phyloP scores from a whole-genome alignment of 2,329 filamentous ascomycete genomes.

The Pseudogymnoascus sp. region DNA sequence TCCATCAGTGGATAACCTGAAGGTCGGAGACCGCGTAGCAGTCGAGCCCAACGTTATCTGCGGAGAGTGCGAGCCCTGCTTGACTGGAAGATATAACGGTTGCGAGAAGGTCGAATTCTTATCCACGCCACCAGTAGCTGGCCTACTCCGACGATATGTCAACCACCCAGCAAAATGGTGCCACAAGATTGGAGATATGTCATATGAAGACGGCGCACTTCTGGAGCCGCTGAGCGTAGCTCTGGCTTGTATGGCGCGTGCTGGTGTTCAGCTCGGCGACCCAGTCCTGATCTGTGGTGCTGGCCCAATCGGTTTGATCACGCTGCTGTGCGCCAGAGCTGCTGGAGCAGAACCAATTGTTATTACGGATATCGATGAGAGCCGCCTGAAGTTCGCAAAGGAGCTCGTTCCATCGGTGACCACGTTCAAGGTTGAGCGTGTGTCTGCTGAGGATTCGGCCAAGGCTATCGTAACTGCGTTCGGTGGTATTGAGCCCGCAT shows the following conservation, averaged over 20 bases:
- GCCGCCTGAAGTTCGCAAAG: constrained; percentile 76
- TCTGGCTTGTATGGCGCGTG: constrained; percentile 78
- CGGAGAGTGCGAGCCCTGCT: constrained; percentile 80
- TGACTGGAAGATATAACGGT: constrained; percentile 91
- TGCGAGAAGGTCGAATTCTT: constrained; percentile 82
- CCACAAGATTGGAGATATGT: constrained; percentile 91
- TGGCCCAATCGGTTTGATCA: constrained; percentile 88
- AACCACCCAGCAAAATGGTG: constrained; percentile 94
- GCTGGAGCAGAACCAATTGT: constrained; percentile 86
- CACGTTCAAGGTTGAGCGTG: constrained; percentile 69
- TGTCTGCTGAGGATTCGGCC: constrained; percentile 64
- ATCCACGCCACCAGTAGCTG: constrained; percentile 82
- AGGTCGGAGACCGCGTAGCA: constrained; percentile 83
- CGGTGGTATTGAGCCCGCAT: constrained; percentile 70
- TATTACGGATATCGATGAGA: constrained; percentile 90
- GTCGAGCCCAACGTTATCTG: constrained; percentile 94
- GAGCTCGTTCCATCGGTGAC: constrained; percentile 70
- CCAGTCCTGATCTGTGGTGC: constrained; percentile 85
- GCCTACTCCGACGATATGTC: constrained; percentile 83
- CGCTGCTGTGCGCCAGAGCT: constrained; percentile 73
- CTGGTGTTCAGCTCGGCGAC: constrained; percentile 74
- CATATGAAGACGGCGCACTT: constrained; percentile 83
- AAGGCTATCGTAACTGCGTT: constrained; percentile 61
- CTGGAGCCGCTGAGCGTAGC: constrained; percentile 87
- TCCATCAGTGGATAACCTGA: constrained; percentile 68